Percentiles rank a stretch among this genome's conserved stretches.
Conservation (phyloP, 1,284 basidiomycete genomes). For the Apiotrichum sp. region DNA sequence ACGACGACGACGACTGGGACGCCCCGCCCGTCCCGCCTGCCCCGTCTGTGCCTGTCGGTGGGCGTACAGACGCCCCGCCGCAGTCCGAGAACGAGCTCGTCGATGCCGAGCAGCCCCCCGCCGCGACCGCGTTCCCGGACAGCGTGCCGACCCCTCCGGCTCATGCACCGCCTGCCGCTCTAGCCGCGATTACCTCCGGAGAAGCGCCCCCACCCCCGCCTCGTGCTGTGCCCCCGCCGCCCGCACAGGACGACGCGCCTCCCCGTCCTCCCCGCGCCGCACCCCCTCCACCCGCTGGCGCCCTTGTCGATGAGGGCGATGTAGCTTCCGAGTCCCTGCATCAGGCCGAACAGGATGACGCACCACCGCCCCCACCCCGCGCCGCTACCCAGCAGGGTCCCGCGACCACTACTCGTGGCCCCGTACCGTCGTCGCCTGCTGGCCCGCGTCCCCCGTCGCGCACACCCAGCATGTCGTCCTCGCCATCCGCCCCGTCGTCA, state of each 20-base stretch:
- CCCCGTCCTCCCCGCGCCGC: slow-evolving; percentile 13
- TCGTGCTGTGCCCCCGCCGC: too few relatives aligned
- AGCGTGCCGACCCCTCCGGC: too few relatives aligned
- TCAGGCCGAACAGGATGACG: slow-evolving; percentile 7
- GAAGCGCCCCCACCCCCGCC: too few relatives aligned
- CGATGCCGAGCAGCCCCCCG: too few relatives aligned
- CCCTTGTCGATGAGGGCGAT: background rate
- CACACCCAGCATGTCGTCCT: too few relatives aligned
- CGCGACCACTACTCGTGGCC: background rate
- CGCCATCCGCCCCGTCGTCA: too few relatives aligned
- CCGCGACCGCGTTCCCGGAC: too few relatives aligned
- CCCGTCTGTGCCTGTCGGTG: background rate
- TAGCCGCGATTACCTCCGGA: too few relatives aligned
- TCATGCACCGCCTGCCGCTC: too few relatives aligned
- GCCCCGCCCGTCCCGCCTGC: slow-evolving; percentile 4
- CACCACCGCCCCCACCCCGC: slow-evolving; percentile 11
- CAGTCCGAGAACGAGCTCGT: too few relatives aligned
- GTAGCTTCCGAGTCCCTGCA: background rate
- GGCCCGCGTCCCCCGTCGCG: too few relatives aligned
- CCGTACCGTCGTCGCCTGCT: too few relatives aligned
- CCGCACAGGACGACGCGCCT: slow-evolving; percentile 1
- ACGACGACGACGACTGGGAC: slow-evolving; percentile 25
- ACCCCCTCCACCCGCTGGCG: slow-evolving; percentile 12
- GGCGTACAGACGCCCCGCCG: background rate
- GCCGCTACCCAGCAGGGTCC: background rate